Percentiles rank a stretch among this genome's conserved stretches.
These are phyloP conservation scores for Lactarius sp. DNA, from an alignment of 768 basidiomycete genomes.

Conservation along the genomic window DNA sequence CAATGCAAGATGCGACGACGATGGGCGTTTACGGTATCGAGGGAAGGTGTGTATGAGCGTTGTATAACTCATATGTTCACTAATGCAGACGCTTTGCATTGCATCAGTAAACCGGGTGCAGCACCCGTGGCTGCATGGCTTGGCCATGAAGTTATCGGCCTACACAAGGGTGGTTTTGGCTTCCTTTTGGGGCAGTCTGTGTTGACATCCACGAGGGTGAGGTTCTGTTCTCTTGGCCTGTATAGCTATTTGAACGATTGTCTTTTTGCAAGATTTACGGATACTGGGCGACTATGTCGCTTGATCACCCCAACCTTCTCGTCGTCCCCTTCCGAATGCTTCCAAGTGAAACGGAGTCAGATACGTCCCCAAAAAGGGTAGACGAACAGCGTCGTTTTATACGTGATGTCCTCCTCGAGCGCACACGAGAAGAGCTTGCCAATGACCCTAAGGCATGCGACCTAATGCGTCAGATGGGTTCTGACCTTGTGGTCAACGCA, in stretches of 20 bases:
- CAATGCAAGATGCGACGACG: constrained; percentile 30
- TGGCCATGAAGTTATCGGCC: constrained; percentile 38
- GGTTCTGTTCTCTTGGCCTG: not conserved
- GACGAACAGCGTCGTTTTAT: constrained; percentile 28
- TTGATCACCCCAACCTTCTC: constrained; percentile 32
- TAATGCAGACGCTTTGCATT: not conserved
- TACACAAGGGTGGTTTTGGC: constrained; percentile 39
- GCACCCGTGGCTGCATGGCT: constrained; percentile 37
- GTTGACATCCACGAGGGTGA: constrained; percentile 37
- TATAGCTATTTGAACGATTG: not conserved
- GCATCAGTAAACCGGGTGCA: constrained; percentile 44
- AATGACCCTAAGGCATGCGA: constrained; percentile 15
- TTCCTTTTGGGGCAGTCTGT: constrained; percentile 37
- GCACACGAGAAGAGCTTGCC: constrained; percentile 19
- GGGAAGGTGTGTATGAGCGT: constrained; percentile 37
- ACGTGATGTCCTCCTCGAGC: constrained; percentile 18
- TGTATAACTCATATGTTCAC: not conserved
- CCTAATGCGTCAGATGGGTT: constrained; percentile 22
- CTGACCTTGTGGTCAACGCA: constrained; percentile 42
- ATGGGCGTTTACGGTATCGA: constrained; percentile 46
- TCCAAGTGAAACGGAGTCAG: constrained; percentile 31
- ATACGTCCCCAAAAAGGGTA: constrained; percentile 24
- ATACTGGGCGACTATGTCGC: constrained; percentile 41
- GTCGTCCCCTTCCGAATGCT: constrained; percentile 41
- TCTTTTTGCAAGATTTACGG: constrained; percentile 30